Evolutionary conservation across 345 rosid genomes (phyloP).

Genomic region (Moricandia moricandioides): DNA sequence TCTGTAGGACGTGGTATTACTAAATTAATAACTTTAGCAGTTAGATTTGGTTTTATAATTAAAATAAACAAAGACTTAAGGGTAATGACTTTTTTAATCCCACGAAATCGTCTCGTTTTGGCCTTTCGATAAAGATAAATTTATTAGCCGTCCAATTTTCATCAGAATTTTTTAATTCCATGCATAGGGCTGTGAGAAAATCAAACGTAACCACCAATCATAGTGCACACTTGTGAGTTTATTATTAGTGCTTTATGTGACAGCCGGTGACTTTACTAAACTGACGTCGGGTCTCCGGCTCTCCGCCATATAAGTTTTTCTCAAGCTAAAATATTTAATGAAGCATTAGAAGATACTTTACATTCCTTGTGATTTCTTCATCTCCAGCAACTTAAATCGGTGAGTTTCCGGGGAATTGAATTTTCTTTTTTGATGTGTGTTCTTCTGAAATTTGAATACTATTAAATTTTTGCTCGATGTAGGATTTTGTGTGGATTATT

Average conservation of each 20-base stretch:
- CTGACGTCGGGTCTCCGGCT: constrained; percentile 22
- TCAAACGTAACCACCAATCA: constrained; percentile 4
- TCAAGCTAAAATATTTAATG: background rate
- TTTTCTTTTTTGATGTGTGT: background rate
- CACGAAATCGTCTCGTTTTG: constrained; percentile 32
- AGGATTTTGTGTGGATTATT: constrained; percentile 6
- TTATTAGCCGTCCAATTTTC: constrained; percentile 23
- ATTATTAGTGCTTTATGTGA: background rate
- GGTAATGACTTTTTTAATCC: background rate
- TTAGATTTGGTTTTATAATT: constrained; percentile 15
- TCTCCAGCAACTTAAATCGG: constrained; percentile 13
- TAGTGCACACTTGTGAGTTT: background rate
- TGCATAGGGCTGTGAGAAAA: background rate
- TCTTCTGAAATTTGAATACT: background rate
- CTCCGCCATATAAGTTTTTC: constrained; percentile 15
- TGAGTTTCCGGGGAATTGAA: background rate
- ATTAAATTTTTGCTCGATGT: too few relatives aligned
- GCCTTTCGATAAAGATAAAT: background rate
- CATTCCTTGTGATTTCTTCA: constrained; percentile 13
- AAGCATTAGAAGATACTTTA: constrained; percentile 6
- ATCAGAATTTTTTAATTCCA: background rate
- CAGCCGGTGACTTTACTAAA: background rate
- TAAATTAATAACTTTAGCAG: constrained; percentile 4
- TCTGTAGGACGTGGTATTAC: constrained; percentile 11
- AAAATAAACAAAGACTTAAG: background rate